phyloP scores from a whole-genome alignment of 1,139 yeast species.

The Nakaseomyces bracarensis region DNA sequence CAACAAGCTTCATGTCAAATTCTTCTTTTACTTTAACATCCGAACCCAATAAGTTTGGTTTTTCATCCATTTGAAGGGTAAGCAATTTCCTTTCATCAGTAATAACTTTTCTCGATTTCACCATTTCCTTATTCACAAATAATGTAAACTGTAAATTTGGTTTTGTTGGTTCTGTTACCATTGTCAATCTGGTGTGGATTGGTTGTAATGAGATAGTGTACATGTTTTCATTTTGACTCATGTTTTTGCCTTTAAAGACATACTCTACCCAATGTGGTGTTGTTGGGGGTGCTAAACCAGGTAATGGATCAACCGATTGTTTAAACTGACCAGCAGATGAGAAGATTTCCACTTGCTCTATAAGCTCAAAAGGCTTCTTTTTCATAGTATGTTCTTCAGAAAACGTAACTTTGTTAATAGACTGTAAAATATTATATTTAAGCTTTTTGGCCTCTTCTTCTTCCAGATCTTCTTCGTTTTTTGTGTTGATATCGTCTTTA shows the following conservation, averaged over 20 bases:
- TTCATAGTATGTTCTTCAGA: conserved; percentile 20
- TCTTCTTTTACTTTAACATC: conserved; percentile 13
- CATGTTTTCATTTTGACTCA: conserved; percentile 26
- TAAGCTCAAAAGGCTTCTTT: conserved; percentile 20
- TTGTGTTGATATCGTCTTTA: not conserved
- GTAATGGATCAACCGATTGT: conserved; percentile 26
- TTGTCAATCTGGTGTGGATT: conserved; percentile 20
- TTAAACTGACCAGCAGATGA: conserved; percentile 25
- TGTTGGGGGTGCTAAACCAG: conserved; percentile 27
- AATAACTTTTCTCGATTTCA: conserved; percentile 13
- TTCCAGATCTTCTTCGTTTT: conserved; percentile 8
- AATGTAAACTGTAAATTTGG: conserved; percentile 15
- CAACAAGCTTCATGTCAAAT: conserved; percentile 26
- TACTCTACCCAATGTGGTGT: conserved; percentile 29
- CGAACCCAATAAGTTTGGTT: conserved; percentile 6
- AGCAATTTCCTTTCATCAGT: conserved; percentile 3
- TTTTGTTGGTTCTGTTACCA: conserved; percentile 15
- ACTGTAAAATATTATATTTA: conserved; percentile 27
- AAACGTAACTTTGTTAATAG: conserved; percentile 18
- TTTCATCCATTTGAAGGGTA: conserved; percentile 6
- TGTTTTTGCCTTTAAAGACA: conserved; percentile 21
- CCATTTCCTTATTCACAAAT: conserved; percentile 21
- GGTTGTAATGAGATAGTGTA: conserved; percentile 28
- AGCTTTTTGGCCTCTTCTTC: conserved; percentile 20
- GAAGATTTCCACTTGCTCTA: conserved; percentile 21